These are phyloP conservation scores for Termitomyces sp. DNA, from an alignment of 768 basidiomycete genomes.

Conservation along the genomic window DNA sequence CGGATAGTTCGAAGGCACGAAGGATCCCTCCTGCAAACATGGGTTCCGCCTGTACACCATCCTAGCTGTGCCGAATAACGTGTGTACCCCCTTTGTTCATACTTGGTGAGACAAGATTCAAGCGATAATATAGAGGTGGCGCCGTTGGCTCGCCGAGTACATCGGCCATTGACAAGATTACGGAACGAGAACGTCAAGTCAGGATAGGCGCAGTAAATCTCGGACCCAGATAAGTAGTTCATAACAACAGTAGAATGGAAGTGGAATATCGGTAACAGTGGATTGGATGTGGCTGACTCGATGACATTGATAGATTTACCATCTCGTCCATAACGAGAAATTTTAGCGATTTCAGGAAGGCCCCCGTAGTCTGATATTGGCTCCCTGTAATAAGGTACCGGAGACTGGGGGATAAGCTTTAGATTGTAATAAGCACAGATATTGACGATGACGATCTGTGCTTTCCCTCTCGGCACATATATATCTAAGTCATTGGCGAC, in stretches of 20 bases:
- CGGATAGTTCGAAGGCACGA: neutral
- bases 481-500: neutral
- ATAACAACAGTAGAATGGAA: neutral
- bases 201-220: neutral
- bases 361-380: neutral
- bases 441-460: neutral
- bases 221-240: neutral
- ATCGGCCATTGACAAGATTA: neutral
- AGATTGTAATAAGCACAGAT: neutral
- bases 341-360: neutral
- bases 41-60: neutral
- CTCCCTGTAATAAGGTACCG: too few species aligned
- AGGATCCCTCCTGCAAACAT: neutral
- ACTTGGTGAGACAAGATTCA: neutral
- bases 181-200: neutral
- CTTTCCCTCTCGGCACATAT: neutral
- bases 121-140: neutral
- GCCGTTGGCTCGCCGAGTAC: neutral
- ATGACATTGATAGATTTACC: neutral
- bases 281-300: neutral
- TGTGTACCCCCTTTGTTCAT: neutral
- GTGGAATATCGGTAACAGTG: neutral
- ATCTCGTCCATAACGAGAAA: neutral
- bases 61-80: neutral
- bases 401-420: neutral